phyloP scores from a whole-genome alignment of 2,329 filamentous ascomycete genomes.

The Fusarium sp. region DNA sequence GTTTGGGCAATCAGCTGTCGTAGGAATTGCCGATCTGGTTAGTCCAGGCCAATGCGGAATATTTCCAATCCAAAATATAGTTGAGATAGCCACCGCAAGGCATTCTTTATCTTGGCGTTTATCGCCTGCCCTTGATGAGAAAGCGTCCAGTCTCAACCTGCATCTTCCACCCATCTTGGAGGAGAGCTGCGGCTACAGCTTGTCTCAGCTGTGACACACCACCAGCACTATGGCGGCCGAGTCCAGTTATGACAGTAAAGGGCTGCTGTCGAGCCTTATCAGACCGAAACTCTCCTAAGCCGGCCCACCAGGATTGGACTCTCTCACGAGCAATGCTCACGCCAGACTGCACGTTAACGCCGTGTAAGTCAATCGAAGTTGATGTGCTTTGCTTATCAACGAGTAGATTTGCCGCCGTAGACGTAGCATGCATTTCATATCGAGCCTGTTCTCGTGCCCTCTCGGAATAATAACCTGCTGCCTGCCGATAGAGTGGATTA shows the following conservation, averaged over 20 bases:
- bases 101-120: constrained; percentile 19
- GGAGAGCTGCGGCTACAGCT: constrained; percentile 79
- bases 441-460: constrained; percentile 72
- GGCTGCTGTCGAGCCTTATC: constrained; percentile 58
- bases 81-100: not conserved
- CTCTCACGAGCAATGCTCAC: constrained; percentile 77
- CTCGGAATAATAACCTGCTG: constrained; percentile 78
- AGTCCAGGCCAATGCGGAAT: not conserved
- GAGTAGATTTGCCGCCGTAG: constrained; percentile 74
- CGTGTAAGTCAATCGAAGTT: constrained; percentile 79
- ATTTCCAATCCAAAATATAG: not conserved
- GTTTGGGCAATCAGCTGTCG: not conserved
- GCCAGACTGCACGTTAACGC: constrained; percentile 82
- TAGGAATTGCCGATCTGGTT: not conserved
- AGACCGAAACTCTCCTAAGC: constrained; percentile 71
- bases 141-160: constrained; percentile 76
- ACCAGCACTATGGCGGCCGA: constrained; percentile 80
- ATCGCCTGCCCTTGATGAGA: constrained; percentile 69
- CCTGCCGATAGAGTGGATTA: constrained; percentile 77
- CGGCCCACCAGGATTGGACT: constrained; percentile 79
- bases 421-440: constrained; percentile 65
- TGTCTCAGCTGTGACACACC: constrained; percentile 80
- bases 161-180: constrained; percentile 84
- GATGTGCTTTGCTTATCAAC: constrained; percentile 73
- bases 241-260: constrained; percentile 82